Percentiles rank a stretch among this genome's conserved stretches.
Conservation (phyloP, 345 rosid species). For the Psidium friedrichsthalianum region DNA sequence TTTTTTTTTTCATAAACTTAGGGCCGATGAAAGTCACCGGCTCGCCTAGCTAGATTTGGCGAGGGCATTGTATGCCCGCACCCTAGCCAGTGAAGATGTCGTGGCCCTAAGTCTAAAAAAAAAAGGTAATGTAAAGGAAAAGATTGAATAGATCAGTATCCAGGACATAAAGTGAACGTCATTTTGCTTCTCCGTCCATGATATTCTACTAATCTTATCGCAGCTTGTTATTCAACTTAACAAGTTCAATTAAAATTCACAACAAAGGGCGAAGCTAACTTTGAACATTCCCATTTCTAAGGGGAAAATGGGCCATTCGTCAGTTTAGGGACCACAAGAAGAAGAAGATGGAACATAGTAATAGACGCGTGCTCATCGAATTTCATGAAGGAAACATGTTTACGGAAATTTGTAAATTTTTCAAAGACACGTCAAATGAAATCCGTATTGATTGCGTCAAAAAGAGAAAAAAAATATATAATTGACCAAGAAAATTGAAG, state of each 20-base stretch:
- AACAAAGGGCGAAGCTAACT: neutral
- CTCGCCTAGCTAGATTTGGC: too few relatives aligned
- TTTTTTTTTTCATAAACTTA: too few relatives aligned
- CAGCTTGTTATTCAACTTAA: neutral
- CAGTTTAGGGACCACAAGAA: neutral
- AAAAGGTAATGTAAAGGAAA: too few relatives aligned
- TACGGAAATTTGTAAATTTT: neutral
- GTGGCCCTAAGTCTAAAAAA: too few relatives aligned
- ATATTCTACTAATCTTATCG: neutral
- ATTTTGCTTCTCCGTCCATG: neutral
- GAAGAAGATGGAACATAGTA: neutral
- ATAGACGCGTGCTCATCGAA: neutral
- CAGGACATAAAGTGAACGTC: too few relatives aligned
- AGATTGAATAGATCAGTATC: too few relatives aligned
- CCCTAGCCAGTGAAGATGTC: too few relatives aligned
- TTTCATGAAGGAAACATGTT: neutral
- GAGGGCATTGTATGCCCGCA: too few relatives aligned
- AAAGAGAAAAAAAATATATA: neutral
- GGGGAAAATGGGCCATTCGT: neutral
- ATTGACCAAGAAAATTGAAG: neutral
- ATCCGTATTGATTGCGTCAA: neutral
- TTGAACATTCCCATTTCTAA: neutral
- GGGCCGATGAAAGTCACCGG: too few relatives aligned
- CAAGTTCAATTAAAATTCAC: neutral
- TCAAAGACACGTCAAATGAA: neutral